phyloP scores from a whole-genome alignment of 108 stramenopile species.

The Fistulifera pelliculosa region DNA sequence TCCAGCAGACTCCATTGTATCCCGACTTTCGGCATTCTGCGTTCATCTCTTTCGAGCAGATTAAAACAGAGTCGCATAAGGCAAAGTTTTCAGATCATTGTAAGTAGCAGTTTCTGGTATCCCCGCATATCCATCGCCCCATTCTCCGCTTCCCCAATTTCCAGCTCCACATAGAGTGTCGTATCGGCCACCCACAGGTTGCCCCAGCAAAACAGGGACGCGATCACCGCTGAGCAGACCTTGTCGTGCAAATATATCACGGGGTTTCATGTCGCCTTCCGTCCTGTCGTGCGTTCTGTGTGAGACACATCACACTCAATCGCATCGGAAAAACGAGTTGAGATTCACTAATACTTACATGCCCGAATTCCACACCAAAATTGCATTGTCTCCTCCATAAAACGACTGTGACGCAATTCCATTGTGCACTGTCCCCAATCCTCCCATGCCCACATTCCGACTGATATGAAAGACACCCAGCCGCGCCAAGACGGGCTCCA shows the following conservation, averaged over 20 bases:
- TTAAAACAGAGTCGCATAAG: slow-evolving; percentile 48
- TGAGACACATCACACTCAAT: no score
- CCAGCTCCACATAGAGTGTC: slow-evolving; percentile 24
- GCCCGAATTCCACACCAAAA: slow-evolving; percentile 72
- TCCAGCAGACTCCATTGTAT: slow-evolving; percentile 59
- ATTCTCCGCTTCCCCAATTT: slow-evolving; percentile 20
- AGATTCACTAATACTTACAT: slow-evolving; percentile 6
- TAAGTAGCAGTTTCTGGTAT: slow-evolving; percentile 29
- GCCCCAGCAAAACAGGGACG: slow-evolving; percentile 39
- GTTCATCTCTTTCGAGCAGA: slow-evolving; percentile 30
- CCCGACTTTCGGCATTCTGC: slow-evolving; percentile 23
- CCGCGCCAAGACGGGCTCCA: slow-evolving; percentile 65
- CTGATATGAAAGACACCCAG: slow-evolving; percentile 50
- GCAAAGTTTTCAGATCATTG: slow-evolving; percentile 25
- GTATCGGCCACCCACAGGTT: background rate
- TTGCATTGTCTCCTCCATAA: slow-evolving; percentile 64
- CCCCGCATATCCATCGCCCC: slow-evolving; percentile 36
- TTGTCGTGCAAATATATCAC: slow-evolving; percentile 55
- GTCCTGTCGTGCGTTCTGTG: no score
- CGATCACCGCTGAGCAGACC: slow-evolving; percentile 35
- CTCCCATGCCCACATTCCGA: slow-evolving; percentile 53
- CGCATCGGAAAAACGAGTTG: no score
- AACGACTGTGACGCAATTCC: slow-evolving; percentile 49
- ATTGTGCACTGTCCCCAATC: slow-evolving; percentile 46
- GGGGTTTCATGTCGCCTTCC: no score